Evolutionary conservation across 108 stramenopile species (phyloP).

Genomic region (Nannochloropsis salina): DNA sequence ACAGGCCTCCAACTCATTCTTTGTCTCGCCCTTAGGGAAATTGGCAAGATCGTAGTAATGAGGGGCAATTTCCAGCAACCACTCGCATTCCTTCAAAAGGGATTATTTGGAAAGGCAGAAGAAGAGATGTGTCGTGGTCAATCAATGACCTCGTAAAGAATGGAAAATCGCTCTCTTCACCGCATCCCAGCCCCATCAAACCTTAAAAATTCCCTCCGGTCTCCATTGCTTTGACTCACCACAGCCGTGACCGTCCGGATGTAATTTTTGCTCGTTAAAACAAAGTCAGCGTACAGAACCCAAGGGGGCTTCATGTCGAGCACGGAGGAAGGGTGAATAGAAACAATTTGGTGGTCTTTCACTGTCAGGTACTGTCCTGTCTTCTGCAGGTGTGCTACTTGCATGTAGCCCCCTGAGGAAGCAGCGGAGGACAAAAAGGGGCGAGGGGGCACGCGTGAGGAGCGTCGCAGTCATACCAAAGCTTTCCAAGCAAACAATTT

Average conservation of each 20-base stretch:
- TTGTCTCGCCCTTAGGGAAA: slow-evolving; percentile 68
- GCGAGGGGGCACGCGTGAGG: neutral
- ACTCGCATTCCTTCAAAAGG: slow-evolving; percentile 63
- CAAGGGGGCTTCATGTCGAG: slow-evolving; percentile 86
- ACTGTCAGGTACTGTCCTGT: slow-evolving; percentile 90
- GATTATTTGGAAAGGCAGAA: neutral
- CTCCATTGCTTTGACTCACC: neutral
- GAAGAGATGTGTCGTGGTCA: too few relatives aligned
- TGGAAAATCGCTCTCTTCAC: neutral
- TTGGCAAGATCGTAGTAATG: slow-evolving; percentile 97
- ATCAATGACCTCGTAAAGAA: neutral
- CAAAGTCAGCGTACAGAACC: slow-evolving; percentile 96
- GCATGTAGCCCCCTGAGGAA: slow-evolving; percentile 28
- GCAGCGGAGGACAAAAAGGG: neutral
- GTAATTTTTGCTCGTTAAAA: slow-evolving; percentile 91
- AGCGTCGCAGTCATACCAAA: too few relatives aligned
- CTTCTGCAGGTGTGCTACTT: slow-evolving; percentile 80
- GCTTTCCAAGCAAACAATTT: too few relatives aligned
- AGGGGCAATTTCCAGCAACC: slow-evolving; percentile 92
- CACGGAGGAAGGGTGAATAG: slow-evolving; percentile 86
- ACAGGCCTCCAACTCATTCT: slow-evolving; percentile 52
- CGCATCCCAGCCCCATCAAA: neutral
- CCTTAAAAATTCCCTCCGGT: neutral
- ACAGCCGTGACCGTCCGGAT: slow-evolving; percentile 92
- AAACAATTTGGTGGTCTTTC: slow-evolving; percentile 96